Conservation (phyloP, 2,329 filamentous ascomycete genomes). For the Alternaria metachromatica region DNA sequence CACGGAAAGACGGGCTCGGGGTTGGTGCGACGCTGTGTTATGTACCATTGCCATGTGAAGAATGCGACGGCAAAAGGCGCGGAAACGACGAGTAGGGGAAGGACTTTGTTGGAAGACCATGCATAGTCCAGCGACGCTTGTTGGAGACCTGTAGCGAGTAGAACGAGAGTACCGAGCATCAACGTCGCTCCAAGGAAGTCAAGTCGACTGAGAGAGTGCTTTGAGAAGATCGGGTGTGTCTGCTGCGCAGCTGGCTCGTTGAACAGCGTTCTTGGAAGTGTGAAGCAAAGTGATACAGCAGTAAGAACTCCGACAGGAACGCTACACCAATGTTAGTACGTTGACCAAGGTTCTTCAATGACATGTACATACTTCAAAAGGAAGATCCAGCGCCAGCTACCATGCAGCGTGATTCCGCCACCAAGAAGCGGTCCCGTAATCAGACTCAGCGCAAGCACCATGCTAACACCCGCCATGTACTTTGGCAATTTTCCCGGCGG, state of each 20-base stretch:
- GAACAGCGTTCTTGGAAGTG: constrained; percentile 1
- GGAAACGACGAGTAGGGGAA: constrained; percentile 16
- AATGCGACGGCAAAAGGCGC: constrained; percentile 17
- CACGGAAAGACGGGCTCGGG: constrained; percentile 27
- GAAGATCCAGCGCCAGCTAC: constrained; percentile 29
- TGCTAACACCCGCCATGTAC: constrained; percentile 11
- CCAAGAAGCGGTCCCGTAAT: constrained; percentile 22
- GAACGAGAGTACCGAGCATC: constrained; percentile 20
- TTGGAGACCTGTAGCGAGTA: constrained; percentile 23
- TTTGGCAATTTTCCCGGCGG: constrained; percentile 8
- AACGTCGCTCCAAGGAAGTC: constrained; percentile 21
- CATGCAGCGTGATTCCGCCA: constrained; percentile 4
- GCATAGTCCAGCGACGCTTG: constrained; percentile 16
- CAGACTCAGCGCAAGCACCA: constrained; percentile 11
- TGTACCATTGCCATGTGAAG: constrained; percentile 21
- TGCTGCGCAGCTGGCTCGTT: constrained; percentile 10
- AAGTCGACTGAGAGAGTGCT: constrained; percentile 1
- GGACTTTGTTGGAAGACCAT: constrained; percentile 13
- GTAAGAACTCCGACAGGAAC: constrained; percentile 11
- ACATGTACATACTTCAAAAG: constrained; percentile 20
- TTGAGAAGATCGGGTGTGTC: background rate
- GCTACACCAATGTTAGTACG: constrained; percentile 8
- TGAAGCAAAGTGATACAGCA: background rate
- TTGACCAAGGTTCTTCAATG: background rate
- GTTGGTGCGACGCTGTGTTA: constrained; percentile 6